phyloP scores from a whole-genome alignment of 2,329 filamentous ascomycete genomes.

The Trichophaea hybrida region DNA sequence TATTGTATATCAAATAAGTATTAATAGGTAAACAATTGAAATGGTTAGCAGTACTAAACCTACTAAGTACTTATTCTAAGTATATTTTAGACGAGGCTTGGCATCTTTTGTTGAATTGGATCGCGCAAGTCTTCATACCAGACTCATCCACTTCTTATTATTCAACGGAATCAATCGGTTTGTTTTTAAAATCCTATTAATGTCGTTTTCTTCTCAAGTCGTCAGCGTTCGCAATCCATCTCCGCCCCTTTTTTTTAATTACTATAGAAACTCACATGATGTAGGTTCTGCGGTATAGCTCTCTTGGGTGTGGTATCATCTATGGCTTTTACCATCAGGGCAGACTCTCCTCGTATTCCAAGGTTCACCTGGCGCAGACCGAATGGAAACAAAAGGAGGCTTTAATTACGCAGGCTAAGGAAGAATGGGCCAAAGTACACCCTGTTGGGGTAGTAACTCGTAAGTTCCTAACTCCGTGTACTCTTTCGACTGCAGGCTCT shows the following conservation, averaged over 20 bases:
- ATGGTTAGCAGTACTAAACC: no score
- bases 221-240: conserved; percentile 43
- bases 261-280: background rate
- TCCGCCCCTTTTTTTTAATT: conserved; percentile 1
- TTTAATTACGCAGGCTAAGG: conserved; percentile 85
- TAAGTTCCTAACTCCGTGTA: conserved; percentile 16
- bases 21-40: no score
- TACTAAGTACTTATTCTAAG: no score
- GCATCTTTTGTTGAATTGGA: no score
- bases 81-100: no score
- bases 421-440: conserved; percentile 72
- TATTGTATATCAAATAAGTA: no score
- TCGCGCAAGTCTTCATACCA: no score
- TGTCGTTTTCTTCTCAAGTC: conserved; percentile 38
- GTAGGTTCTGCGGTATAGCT: conserved; percentile 93
- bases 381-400: conserved; percentile 85
- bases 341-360: conserved; percentile 57
- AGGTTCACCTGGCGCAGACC: conserved; percentile 54
- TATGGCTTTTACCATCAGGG: conserved; percentile 94
- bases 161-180: no score
- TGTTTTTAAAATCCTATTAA: background rate
- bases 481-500: conserved; percentile 19
- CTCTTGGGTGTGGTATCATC: conserved; percentile 77
- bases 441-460: conserved; percentile 12
- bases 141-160: no score